These are phyloP conservation scores for Draba incana DNA, from an alignment of 345 rosid species.

Conservation along the genomic window DNA sequence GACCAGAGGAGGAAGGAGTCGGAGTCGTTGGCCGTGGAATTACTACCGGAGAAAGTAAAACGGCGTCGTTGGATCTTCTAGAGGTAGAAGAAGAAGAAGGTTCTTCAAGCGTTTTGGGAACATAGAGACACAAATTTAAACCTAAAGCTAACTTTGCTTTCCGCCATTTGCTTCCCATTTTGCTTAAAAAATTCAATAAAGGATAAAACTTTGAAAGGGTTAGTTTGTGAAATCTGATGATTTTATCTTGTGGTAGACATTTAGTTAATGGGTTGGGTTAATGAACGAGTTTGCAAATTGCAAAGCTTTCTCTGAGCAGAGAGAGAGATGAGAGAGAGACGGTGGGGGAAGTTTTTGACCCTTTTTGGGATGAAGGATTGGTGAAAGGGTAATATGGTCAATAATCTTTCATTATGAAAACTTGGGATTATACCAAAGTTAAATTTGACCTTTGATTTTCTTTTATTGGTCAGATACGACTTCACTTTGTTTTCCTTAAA, in stretches of 20 bases:
- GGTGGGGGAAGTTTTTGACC: constrained; percentile 47
- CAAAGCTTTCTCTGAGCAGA: constrained; percentile 27
- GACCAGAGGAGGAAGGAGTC: constrained; percentile 70
- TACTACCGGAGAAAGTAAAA: constrained; percentile 43
- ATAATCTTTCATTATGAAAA: constrained; percentile 7
- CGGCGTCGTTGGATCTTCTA: constrained; percentile 52
- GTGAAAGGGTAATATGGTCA: constrained; percentile 40
- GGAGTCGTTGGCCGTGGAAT: constrained; percentile 52
- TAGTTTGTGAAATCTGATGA: constrained; percentile 4
- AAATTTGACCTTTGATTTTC: constrained; percentile 42
- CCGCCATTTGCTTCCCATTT: constrained; percentile 81
- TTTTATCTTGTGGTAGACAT: constrained; percentile 13
- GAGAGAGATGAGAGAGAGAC: constrained; percentile 37
- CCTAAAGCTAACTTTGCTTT: constrained; percentile 81
- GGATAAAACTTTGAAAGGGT: not conserved
- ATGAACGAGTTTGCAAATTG: constrained; percentile 32
- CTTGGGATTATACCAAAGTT: constrained; percentile 46
- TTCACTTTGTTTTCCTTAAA: constrained; percentile 22
- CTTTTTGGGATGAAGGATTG: constrained; percentile 31
- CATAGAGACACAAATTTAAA: constrained; percentile 67
- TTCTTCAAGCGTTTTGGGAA: constrained; percentile 59
- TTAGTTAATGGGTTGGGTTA: constrained; percentile 12
- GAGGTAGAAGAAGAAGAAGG: constrained; percentile 37
- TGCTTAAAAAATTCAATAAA: not conserved
- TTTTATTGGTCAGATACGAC: constrained; percentile 39